These are phyloP conservation scores for Yamadazyma atmosphaerica DNA, from an alignment of 1,139 yeast genomes.

Conservation along the genomic window DNA sequence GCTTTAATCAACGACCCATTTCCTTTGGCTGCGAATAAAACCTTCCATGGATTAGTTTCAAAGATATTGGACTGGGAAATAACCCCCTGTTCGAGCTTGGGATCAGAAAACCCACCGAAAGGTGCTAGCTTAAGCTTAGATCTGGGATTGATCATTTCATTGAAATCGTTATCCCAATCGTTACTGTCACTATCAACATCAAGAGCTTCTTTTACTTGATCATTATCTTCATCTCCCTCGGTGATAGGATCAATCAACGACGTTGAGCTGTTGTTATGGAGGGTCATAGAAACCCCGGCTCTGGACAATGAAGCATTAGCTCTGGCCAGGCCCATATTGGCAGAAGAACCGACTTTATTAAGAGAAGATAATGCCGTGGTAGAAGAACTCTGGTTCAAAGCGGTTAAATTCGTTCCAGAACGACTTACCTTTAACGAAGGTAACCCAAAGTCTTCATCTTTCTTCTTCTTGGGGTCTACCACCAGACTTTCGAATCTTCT, in stretches of 20 bases:
- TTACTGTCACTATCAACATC: slow-evolving; percentile 23
- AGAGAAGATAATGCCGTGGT: slow-evolving; percentile 4
- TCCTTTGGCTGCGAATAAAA: slow-evolving; percentile 70
- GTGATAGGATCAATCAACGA: slow-evolving; percentile 27
- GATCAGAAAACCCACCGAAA: slow-evolving; percentile 74
- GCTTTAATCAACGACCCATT: slow-evolving; percentile 91
- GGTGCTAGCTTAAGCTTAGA: slow-evolving; percentile 51
- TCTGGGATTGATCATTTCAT: slow-evolving; percentile 32
- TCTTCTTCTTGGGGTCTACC: slow-evolving; percentile 33
- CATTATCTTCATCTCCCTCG: slow-evolving; percentile 24
- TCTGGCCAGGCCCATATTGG: slow-evolving; percentile 2
- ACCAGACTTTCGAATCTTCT: slow-evolving; percentile 45
- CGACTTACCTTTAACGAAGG: slow-evolving; percentile 46
- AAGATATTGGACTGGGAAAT: slow-evolving; percentile 55
- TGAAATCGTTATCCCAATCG: slow-evolving; percentile 25
- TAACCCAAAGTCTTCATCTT: slow-evolving; percentile 32
- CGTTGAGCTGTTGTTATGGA: slow-evolving; percentile 30
- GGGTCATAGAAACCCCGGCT: slow-evolving; percentile 21
- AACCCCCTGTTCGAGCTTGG: slow-evolving; percentile 46
- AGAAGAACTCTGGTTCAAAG: neutral
- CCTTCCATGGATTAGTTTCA: slow-evolving; percentile 73
- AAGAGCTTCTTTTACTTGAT: neutral
- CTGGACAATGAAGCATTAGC: slow-evolving; percentile 21
- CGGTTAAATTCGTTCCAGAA: slow-evolving; percentile 25
- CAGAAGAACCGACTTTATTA: neutral